Evolutionary conservation across 495 filamentous ascomycete species (phyloP), one percentile per base, ranked within the genome.

Genomic region (Chaetomidium leptoderma): DNA sequence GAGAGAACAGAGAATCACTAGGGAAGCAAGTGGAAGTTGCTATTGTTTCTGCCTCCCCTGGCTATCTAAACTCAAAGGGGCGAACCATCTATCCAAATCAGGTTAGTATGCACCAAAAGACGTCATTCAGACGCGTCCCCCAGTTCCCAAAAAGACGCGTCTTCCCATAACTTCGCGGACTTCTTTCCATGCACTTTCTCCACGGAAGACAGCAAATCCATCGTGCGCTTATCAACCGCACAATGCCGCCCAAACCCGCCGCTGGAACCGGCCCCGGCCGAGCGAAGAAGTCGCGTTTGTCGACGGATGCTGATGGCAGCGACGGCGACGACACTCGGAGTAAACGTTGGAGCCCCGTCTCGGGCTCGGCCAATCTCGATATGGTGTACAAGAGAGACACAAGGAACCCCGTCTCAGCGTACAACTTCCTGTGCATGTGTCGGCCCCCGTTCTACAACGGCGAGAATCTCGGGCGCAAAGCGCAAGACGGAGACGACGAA

Each of bases 351-450:
- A 59, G 69, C 11, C 51, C 58, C 14, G 52, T 76, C 3, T 77
- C 75, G 1, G 68, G 33, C 37, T 78, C 76, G 4, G 74, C 65
- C 26, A 78, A 80, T 50, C 58, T 62, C 24, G 70, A 76, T 27
- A 26, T 30, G 0, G 48, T 61, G 14, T 77, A 76, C 58, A 59
- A 63, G 44, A 52, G 60, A 3, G 43, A 35, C 4, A 65, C 54
- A 37, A 58, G 58, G 43, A 51, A 71, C 37, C 61, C 63, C 8
- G 53, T 69, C 11, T 64, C 55, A 52, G 67, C 66, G 0, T 75
- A 74, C 55, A 36, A 53, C 0, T 76, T 56, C 40, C 55, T 72
- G 8, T 66, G 65, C 26, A 50, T 74, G 17, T 79, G 75, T 58
- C 47, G 61, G n/a, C 54, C 64, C 0, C 63, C 62, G 5, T 62